Evolutionary conservation across 257 asterid genomes (phyloP).

Genomic region (Solanum ossicruentum): DNA sequence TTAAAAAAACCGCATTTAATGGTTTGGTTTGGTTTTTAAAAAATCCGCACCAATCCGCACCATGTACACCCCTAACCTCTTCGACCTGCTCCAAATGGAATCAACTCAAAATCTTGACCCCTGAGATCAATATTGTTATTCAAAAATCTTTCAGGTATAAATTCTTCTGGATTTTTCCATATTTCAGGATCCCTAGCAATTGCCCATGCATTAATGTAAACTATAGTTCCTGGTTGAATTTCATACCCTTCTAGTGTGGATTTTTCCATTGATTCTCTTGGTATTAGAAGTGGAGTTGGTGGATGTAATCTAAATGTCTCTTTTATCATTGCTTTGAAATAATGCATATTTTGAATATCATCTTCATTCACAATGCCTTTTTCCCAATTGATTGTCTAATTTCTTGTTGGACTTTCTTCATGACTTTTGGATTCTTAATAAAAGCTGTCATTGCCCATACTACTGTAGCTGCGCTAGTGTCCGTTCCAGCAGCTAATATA

Average conservation of each 20-base stretch:
- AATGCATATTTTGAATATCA: accelerated
- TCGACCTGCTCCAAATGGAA: background rate
- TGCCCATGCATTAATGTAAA: background rate
- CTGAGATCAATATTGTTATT: too few relatives aligned
- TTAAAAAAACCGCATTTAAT: too few relatives aligned
- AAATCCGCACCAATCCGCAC: too few relatives aligned
- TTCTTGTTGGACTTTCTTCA: background rate
- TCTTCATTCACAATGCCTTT: background rate
- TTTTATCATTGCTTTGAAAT: background rate
- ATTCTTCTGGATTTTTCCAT: background rate
- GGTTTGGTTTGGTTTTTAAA: too few relatives aligned
- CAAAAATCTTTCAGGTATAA: background rate
- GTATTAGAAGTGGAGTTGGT: background rate
- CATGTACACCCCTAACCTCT: too few relatives aligned
- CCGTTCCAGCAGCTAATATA: background rate
- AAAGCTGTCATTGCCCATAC: background rate
- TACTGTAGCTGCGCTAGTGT: background rate
- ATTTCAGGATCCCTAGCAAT: background rate
- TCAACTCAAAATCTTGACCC: background rate
- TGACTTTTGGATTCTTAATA: background rate
- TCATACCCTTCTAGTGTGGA: background rate
- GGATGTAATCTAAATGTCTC: background rate
- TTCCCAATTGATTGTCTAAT: background rate
- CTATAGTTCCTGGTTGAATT: background rate
- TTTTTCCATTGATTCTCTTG: background rate